Evolutionary conservation across 2,329 filamentous ascomycete species (phyloP).

Genomic region (Trichoderma polysporum): DNA sequence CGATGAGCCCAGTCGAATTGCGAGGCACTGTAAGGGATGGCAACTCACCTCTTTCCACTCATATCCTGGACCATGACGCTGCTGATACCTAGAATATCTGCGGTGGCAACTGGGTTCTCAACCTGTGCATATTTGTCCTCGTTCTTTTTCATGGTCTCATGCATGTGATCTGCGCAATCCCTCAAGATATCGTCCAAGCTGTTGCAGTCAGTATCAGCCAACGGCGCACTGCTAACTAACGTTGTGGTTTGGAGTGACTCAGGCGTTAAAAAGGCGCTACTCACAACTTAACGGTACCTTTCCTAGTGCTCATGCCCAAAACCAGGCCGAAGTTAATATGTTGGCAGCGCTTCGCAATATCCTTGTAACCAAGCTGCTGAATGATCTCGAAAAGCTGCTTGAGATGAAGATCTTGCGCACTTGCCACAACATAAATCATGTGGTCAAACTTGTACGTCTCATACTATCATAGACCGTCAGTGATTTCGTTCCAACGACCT

Average conservation of each 20-base stretch:
- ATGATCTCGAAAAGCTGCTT: slow-evolving; percentile 75
- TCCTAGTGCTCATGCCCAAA: slow-evolving; percentile 67
- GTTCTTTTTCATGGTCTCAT: slow-evolving; percentile 94
- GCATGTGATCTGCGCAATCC: slow-evolving; percentile 91
- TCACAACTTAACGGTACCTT: slow-evolving; percentile 70
- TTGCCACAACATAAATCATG: slow-evolving; percentile 78
- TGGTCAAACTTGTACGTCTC: slow-evolving; percentile 68
- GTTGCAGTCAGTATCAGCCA: background rate
- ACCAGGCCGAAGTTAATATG: slow-evolving; percentile 76
- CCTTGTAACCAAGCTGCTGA: slow-evolving; percentile 66
- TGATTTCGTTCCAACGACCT: background rate
- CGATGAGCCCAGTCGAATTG: background rate
- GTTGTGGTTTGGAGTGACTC: too few species aligned
- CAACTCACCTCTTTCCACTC: slow-evolving; percentile 78
- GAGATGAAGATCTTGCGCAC: slow-evolving; percentile 70
- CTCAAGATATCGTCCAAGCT: slow-evolving; percentile 42
- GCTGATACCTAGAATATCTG: slow-evolving; percentile 88
- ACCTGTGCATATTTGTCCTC: slow-evolving; percentile 87
- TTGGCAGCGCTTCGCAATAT: slow-evolving; percentile 65
- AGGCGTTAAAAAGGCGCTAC: background rate
- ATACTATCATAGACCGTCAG: slow-evolving; percentile 29
- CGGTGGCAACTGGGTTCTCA: slow-evolving; percentile 74
- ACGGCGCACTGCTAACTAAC: background rate
- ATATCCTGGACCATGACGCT: slow-evolving; percentile 98
- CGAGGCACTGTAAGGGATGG: background rate